Conservation (phyloP, 768 basidiomycete genomes). For the Pisolithus marmoratus region DNA sequence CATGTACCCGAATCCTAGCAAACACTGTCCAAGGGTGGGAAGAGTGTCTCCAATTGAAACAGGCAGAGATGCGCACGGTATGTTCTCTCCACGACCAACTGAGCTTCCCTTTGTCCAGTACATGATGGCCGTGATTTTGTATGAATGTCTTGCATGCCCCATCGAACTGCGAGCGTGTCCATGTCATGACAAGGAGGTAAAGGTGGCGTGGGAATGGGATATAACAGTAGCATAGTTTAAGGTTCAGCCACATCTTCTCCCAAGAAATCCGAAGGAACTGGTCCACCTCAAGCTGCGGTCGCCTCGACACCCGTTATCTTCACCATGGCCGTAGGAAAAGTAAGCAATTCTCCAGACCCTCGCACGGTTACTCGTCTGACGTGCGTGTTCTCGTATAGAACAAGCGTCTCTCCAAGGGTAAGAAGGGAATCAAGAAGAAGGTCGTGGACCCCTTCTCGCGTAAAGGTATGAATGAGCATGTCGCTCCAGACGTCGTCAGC, state of each 20-base stretch:
- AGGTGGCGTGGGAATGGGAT: constrained; percentile 38
- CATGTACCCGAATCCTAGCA: constrained; percentile 43
- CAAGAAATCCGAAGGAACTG: constrained; percentile 45
- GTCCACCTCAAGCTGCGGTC: constrained; percentile 37
- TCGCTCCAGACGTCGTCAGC: neutral
- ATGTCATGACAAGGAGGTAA: constrained; percentile 18
- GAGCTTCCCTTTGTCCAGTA: constrained; percentile 1
- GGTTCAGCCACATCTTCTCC: constrained; percentile 52
- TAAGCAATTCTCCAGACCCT: constrained; percentile 26
- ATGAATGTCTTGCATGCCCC: constrained; percentile 50
- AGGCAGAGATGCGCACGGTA: constrained; percentile 34
- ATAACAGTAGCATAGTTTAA: constrained; percentile 40
- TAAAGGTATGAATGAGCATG: constrained; percentile 62
- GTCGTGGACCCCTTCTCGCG: constrained; percentile 99
- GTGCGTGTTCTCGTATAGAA: constrained; percentile 50
- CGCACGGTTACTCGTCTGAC: neutral
- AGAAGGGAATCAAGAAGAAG: constrained; percentile 99
- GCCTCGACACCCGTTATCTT: constrained; percentile 32
- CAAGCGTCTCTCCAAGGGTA: constrained; percentile 96
- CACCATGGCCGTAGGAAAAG: constrained; percentile 89
- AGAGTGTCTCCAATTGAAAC: constrained; percentile 2
- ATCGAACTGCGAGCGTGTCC: constrained; percentile 57
- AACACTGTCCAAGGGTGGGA: constrained; percentile 22
- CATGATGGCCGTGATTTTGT: constrained; percentile 17
- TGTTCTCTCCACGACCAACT: constrained; percentile 65